Conservation (phyloP, 495 filamentous ascomycete genomes). For the Pseudomonodictys pantanalensis region DNA sequence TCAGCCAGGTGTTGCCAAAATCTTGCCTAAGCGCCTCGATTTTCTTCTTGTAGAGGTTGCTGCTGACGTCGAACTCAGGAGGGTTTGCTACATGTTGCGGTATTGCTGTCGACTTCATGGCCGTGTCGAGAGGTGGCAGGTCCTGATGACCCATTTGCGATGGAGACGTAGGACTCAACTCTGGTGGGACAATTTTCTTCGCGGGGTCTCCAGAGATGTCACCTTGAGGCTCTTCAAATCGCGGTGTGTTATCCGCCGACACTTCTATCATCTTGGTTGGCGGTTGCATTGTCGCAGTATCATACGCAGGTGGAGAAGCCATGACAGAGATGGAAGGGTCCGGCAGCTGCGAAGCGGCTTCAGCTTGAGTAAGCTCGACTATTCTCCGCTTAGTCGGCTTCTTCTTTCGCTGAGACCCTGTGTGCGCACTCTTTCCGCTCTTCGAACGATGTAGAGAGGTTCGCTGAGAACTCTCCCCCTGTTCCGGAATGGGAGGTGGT, state of each 20-base stretch:
- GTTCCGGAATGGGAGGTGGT: slow-evolving; percentile 44
- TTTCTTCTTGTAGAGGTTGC: slow-evolving; percentile 78
- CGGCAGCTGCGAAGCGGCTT: slow-evolving; percentile 27
- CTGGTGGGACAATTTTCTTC: slow-evolving; percentile 7
- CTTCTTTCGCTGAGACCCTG: slow-evolving; percentile 34
- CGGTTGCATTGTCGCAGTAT: background rate
- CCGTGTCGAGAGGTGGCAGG: slow-evolving; percentile 25
- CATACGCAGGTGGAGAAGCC: slow-evolving; percentile 37
- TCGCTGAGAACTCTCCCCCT: background rate
- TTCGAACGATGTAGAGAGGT: slow-evolving; percentile 32
- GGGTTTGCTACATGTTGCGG: slow-evolving; percentile 3
- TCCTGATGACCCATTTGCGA: slow-evolving; percentile 2
- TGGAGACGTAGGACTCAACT: background rate
- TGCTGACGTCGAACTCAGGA: slow-evolving; percentile 62
- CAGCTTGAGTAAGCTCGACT: slow-evolving; percentile 72
- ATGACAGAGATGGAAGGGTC: background rate
- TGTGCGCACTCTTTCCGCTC: slow-evolving; percentile 31
- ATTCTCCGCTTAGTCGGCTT: slow-evolving; percentile 69
- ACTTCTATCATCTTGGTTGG: background rate
- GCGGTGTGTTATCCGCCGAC: background rate
- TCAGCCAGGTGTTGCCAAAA: slow-evolving; percentile 80
- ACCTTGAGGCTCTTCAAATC: slow-evolving; percentile 18
- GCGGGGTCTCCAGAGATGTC: slow-evolving; percentile 14
- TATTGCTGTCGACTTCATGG: background rate
- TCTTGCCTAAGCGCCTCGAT: slow-evolving; percentile 81